Evolutionary conservation across 306 rosid genomes (phyloP).

Genomic region (Pyrus pyrifolia): DNA sequence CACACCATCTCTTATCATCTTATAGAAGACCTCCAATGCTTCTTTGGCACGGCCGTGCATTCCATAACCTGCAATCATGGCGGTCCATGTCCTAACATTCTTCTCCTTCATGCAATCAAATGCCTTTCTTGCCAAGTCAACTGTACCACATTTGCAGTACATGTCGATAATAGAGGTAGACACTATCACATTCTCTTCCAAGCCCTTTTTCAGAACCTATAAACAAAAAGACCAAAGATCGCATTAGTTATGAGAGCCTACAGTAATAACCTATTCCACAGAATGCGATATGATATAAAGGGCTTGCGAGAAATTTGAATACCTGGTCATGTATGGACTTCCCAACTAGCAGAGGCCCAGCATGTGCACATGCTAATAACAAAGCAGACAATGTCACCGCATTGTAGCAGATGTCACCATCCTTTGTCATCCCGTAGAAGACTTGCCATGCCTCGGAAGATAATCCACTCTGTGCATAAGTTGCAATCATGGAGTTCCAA

Average conservation of each 20-base stretch:
- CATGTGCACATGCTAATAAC: conserved; percentile 67
- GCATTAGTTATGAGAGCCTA: not conserved
- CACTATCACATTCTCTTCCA: conserved; percentile 55
- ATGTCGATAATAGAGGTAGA: conserved; percentile 71
- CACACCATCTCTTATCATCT: conserved; percentile 45
- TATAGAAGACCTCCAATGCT: conserved; percentile 51
- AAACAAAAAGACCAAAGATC: not conserved
- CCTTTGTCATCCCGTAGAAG: conserved; percentile 46
- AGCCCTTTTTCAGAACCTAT: conserved; percentile 58
- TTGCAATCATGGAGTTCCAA: conserved; percentile 82
- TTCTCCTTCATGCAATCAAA: conserved; percentile 59
- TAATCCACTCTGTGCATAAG: conserved; percentile 65
- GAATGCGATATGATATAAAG: not conserved
- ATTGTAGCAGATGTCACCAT: conserved; percentile 29
- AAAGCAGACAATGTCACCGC: conserved; percentile 60
- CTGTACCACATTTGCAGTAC: conserved; percentile 71
- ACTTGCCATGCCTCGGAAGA: conserved; percentile 56
- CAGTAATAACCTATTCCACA: not conserved
- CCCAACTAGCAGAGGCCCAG: conserved; percentile 66
- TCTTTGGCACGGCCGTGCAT: conserved; percentile 67
- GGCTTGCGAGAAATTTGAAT: not conserved
- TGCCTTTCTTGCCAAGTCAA: conserved; percentile 62
- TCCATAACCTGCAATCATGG: conserved; percentile 72
- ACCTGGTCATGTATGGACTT: conserved; percentile 83
- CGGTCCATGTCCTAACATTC: conserved; percentile 73